phyloP scores from a whole-genome alignment of 345 rosid species.

The Linum trigynum region DNA sequence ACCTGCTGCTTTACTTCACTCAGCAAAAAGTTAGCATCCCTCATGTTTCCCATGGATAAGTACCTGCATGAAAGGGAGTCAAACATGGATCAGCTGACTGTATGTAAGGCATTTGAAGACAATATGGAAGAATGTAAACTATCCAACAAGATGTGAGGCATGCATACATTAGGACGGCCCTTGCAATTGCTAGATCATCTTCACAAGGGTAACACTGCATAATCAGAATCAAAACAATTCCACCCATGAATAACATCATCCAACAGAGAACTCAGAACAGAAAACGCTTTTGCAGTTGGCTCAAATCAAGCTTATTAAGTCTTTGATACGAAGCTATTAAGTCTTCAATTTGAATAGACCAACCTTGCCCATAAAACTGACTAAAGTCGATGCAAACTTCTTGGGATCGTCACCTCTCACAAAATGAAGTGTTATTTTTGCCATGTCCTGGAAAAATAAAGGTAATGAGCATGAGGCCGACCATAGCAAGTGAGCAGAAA shows the following conservation, averaged over 20 bases:
- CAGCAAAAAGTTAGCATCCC: slow-evolving; percentile 65
- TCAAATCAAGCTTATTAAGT: not conserved
- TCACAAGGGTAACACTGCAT: slow-evolving; percentile 97
- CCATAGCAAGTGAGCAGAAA: not conserved
- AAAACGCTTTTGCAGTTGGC: not conserved
- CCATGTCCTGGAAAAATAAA: slow-evolving; percentile 71
- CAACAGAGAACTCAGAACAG: not conserved
- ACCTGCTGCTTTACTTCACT: slow-evolving; percentile 71
- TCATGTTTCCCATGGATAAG: slow-evolving; percentile 68
- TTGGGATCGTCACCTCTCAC: slow-evolving; percentile 65
- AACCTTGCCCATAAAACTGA: slow-evolving; percentile 86
- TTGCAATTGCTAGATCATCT: slow-evolving; percentile 88
- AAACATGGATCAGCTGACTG: not conserved
- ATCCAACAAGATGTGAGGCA: slow-evolving; percentile 3
- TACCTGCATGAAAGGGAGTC: slow-evolving; percentile 40
- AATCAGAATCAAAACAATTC: slow-evolving; percentile 14
- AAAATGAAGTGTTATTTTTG: slow-evolving; percentile 67
- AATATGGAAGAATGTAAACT: not conserved
- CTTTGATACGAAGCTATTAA: not conserved
- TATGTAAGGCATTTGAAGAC: not conserved
- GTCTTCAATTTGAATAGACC: slow-evolving; percentile 15
- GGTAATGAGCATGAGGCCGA: not conserved
- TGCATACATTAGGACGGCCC: slow-evolving; percentile 67
- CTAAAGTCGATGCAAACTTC: slow-evolving; percentile 65
- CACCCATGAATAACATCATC: slow-evolving; percentile 4